Percentiles rank a stretch among this genome's conserved stretches.
Evolutionary conservation across 1,284 basidiomycete genomes (phyloP).

Genomic region (Gymnopus androsaceus): DNA sequence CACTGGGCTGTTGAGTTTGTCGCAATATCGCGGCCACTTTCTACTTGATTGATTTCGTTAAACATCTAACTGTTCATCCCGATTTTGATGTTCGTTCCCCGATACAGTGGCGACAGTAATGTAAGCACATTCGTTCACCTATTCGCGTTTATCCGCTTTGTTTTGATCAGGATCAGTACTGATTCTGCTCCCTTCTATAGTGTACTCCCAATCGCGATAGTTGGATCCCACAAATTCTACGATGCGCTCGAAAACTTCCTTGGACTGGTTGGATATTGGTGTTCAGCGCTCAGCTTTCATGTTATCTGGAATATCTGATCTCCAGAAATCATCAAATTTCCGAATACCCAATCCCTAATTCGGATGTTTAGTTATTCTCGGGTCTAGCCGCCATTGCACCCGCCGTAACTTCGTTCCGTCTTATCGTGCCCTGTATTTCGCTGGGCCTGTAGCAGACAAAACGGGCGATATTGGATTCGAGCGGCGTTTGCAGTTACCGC

Average conservation of each 20-base stretch:
- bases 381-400: conserved; percentile 64
- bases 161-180: no score
- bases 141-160: neutral
- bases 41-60: conserved; percentile 83
- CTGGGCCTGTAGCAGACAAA: conserved; percentile 65
- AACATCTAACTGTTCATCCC: conserved; percentile 83
- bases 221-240: conserved; percentile 69
- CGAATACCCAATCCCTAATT: conserved; percentile 52
- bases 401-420: conserved; percentile 48
- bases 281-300: conserved; percentile 60
- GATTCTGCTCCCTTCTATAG: conserved; percentile 26
- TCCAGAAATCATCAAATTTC: conserved; percentile 53
- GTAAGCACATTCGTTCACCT: conserved; percentile 51
- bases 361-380: conserved; percentile 62
- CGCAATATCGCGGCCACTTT: conserved; percentile 85
- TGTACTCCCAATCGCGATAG: conserved; percentile 63
- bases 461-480: conserved; percentile 79
- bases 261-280: conserved; percentile 76
- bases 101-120: conserved; percentile 86
- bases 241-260: no score
- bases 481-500: conserved; percentile 58
- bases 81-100: conserved; percentile 62
- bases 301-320: conserved; percentile 65
- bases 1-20: conserved; percentile 80
- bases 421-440: conserved; percentile 76